These are phyloP conservation scores for Aspergillus viridinutans DNA, from an alignment of 2,329 filamentous ascomycete species.

Conservation along the genomic window DNA sequence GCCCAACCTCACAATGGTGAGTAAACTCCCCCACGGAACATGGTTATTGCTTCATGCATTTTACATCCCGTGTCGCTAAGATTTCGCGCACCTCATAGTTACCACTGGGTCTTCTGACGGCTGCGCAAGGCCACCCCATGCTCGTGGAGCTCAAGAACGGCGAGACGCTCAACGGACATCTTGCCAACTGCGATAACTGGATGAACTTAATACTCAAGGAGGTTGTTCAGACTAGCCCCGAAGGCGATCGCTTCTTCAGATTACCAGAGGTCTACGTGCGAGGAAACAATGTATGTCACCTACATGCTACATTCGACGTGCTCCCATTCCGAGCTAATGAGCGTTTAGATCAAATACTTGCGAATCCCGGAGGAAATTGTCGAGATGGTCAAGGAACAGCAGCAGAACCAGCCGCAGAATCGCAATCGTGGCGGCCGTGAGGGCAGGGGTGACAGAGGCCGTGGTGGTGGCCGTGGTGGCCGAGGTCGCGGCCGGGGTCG, in stretches of 20 bases:
- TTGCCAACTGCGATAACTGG: constrained; percentile 98
- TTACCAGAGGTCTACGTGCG: constrained; percentile 93
- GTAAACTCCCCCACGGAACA: background rate
- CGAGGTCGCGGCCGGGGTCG: constrained; percentile 43
- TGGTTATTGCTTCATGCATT: background rate
- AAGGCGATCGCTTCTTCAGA: constrained; percentile 89
- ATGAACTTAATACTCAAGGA: constrained; percentile 98
- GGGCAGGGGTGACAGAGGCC: constrained; percentile 37
- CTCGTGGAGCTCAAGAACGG: constrained; percentile 96
- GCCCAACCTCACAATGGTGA: background rate
- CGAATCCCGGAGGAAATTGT: constrained; percentile 95
- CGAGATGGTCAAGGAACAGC: constrained; percentile 87
- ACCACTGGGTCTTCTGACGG: constrained; percentile 77
- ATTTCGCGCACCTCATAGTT: constrained; percentile 43
- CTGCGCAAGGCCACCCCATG: constrained; percentile 96
- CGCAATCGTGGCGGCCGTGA: constrained; percentile 40
- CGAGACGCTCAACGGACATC: constrained; percentile 93
- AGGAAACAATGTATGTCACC: constrained; percentile 79
- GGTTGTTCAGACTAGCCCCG: constrained; percentile 91
- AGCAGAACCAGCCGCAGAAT: constrained; percentile 60
- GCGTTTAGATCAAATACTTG: constrained; percentile 86
- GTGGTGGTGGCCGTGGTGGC: constrained; percentile 42
- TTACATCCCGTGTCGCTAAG: background rate
- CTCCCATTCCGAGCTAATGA: constrained; percentile 2
- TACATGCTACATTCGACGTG: background rate